Evolutionary conservation across 2,329 filamentous ascomycete genomes (phyloP), one percentile per base, ranked within the genome.

Genomic region (Neofusicoccum laricinum): DNA sequence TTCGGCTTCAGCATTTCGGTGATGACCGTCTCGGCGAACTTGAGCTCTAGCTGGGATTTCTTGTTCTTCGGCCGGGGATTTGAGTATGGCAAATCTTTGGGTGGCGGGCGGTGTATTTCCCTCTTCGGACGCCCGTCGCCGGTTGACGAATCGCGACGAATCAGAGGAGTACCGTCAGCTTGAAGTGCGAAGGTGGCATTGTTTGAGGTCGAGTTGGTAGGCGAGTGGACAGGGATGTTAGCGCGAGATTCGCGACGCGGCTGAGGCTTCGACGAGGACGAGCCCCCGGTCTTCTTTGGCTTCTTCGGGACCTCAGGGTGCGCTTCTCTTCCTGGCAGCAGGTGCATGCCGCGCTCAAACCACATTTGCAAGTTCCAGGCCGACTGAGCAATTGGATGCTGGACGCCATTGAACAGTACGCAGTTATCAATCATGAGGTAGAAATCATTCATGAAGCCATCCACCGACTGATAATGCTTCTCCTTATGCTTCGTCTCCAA

Each of bases 101-200:
- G 88, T 72, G 94, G 93, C 0, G 95, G 93, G 8, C 93, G 91
- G 71, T 97, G 92, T 63, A 98, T 97, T 14, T 94, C 92, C 62
- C 95, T 90, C 82, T 97, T 97, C 11, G 94, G 93, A 59, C 95
- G 87, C 68, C 88, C 85, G 64, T 89, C 90, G 69, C 93, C 91
- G 65, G 89, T 90, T 5, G 88, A 89, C 1, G 92, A 96, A 71
- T 96, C 92, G 19, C 94, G 90, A 62, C 95, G 90, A 68, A 95
- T 95, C 43, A 92, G 83, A 8, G 92, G 92, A 43, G 92, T 84
- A 1, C 91, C 92, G 69, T 92, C 88, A 1, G 91, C 87, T 25
- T 90, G 87, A 11, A 96, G 82, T 2, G 92, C 91, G 77, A 93
- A 96, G 0, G 90, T 85, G 34, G 83, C 84, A 34, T n/a, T 49